Base-by-base conservation (phyloP, 768 basidiomycete species). In the Pleurotus pulmonarius region DNA sequence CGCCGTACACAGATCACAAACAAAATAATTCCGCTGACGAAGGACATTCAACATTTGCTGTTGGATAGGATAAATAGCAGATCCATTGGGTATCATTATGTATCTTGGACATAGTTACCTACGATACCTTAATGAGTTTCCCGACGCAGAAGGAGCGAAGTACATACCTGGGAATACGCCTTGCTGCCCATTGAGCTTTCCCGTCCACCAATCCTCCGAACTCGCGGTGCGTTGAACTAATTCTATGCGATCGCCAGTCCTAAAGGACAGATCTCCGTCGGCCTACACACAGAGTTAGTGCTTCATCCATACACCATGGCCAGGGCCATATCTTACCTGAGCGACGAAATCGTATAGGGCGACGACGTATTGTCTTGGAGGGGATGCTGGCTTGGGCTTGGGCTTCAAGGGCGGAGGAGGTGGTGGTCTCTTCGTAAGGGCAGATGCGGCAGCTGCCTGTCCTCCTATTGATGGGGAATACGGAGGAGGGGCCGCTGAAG, bases 161-260 rank as follows among this genome's bases (percentile, higher is more conserved):
- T 16, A 24, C 26, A 67, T 73, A 82, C 90, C 92, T 55, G 95
- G 96, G 73, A 98, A 98, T 13, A 94, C 89, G 6, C 95, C 95
- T 67, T 92, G 83, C 59, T 69, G 68, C 5, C 94, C 94, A 61
- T 92, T 85, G 62, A 96, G 53, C 64, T 83, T 80, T 5, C 96
- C 95, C 24, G 94, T 97, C 96, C 96, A 98, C 95, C 95, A 98
- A 67, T 98, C 95, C 67, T 98, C 92, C 24, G 86, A 67, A 64
- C 85, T 94, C 5, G 81, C 82, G 15, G 88, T 86, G 70, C 83
- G 83, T 70, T 94, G 87, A 37, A 97, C 80, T 54, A 98, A 76
- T 72, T 96, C 93, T 69, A 98, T 98, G 61, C 81, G 77, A 70
- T 98, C 95, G 13, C 96, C 96, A 13, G 85, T 83, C 59, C 78